These are phyloP conservation scores for Holtermannia corniformis DNA, from an alignment of 768 basidiomycete species.

Conservation along the genomic window DNA sequence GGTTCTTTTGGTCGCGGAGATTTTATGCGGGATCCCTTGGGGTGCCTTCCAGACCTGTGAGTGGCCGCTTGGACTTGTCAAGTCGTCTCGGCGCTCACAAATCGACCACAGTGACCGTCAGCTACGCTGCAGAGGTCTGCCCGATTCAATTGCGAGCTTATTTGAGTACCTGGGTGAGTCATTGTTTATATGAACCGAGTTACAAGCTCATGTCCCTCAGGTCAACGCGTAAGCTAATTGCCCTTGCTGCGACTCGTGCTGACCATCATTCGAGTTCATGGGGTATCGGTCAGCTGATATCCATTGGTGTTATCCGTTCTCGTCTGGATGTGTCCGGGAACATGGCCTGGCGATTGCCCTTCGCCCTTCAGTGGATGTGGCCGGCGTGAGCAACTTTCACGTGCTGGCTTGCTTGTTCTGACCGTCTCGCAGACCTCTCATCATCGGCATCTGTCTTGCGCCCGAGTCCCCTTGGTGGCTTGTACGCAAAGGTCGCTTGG, in stretches of 20 bases:
- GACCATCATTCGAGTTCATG: too few relatives aligned
- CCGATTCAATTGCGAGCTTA: slow-evolving; percentile 38
- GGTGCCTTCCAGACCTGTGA: slow-evolving; percentile 36
- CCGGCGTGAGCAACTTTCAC: slow-evolving; percentile 3
- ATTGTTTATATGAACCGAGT: too few relatives aligned
- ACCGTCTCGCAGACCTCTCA: slow-evolving; percentile 13
- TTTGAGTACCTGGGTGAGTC: slow-evolving; percentile 38
- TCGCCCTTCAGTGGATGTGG: slow-evolving; percentile 32
- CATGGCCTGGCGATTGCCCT: slow-evolving; percentile 26
- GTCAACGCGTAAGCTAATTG: too few relatives aligned
- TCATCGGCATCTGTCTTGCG: slow-evolving; percentile 24
- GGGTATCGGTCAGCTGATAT: slow-evolving; percentile 38
- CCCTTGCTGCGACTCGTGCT: slow-evolving; percentile 15
- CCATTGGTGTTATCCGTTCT: slow-evolving; percentile 34
- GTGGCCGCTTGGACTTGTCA: not conserved
- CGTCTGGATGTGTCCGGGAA: slow-evolving; percentile 28
- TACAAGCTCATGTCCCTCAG: too few relatives aligned
- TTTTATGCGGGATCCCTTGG: slow-evolving; percentile 42
- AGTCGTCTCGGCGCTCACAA: not conserved
- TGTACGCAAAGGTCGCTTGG: slow-evolving; percentile 21
- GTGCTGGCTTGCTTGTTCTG: not conserved
- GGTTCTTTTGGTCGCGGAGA: slow-evolving; percentile 26
- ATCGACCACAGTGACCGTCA: slow-evolving; percentile 21
- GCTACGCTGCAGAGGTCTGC: slow-evolving; percentile 39
- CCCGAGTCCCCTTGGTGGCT: slow-evolving; percentile 38